phyloP scores from a whole-genome alignment of 345 rosid genomes.

The Iberis pinnata region DNA sequence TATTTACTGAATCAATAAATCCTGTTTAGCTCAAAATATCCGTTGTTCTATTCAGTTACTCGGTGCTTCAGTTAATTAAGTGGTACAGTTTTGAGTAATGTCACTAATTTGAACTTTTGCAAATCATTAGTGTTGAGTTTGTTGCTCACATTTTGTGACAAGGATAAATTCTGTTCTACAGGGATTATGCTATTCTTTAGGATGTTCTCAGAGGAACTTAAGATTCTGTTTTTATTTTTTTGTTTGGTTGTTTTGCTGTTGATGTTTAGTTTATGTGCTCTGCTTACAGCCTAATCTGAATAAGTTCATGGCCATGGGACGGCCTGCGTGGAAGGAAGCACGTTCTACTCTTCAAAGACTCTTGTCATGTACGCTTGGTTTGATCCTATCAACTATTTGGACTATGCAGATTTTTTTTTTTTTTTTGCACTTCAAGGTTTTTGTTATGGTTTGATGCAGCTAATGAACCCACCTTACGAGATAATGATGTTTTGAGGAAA shows the following conservation, averaged over 20 bases:
- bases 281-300: conserved; percentile 68
- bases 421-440: conserved; percentile 15
- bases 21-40: too few relatives aligned
- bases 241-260: conserved; percentile 13
- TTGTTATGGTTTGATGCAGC: conserved; percentile 46
- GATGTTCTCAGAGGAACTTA: background rate
- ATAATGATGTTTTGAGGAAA: conserved; percentile 49
- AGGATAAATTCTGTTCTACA: background rate
- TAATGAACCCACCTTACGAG: conserved; percentile 57
- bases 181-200: background rate
- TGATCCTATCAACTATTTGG: background rate
- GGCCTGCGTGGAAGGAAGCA: conserved; percentile 97
- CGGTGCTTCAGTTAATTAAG: too few relatives aligned
- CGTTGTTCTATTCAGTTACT: too few relatives aligned
- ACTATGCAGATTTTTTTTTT: background rate
- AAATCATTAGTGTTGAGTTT: background rate
- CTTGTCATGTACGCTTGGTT: conserved; percentile 52
- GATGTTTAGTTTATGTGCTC: conserved; percentile 14
- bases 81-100: too few relatives aligned
- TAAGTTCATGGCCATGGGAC: conserved; percentile 72
- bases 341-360: conserved; percentile 75
- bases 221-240: background rate
- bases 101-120: too few relatives aligned
- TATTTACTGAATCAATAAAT: too few relatives aligned
- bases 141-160: background rate